Evolutionary conservation across 1,284 basidiomycete species (phyloP).

Genomic region (Clitocybe nebularis): DNA sequence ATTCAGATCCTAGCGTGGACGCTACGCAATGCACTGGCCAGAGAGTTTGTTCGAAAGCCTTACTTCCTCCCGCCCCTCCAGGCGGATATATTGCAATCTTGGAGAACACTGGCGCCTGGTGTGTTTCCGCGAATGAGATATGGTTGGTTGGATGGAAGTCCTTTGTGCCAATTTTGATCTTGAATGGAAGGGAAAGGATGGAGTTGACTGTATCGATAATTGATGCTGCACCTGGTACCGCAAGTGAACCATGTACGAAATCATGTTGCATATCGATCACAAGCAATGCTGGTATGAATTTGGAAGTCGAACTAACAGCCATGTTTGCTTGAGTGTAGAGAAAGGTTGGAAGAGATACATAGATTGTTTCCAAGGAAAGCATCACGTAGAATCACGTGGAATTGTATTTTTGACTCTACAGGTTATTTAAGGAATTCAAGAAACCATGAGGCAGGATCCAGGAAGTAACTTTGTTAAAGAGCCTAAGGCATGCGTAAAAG

Average conservation of each 20-base stretch:
- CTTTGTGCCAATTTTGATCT: slow-evolving; percentile 38
- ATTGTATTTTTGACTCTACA: too few species aligned
- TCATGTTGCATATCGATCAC: slow-evolving; percentile 44
- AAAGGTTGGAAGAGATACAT: too few species aligned
- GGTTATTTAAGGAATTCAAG: too few species aligned
- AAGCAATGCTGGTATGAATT: slow-evolving; percentile 31
- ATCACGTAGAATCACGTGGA: too few species aligned
- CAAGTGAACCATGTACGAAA: slow-evolving; percentile 44
- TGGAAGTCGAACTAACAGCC: too few species aligned
- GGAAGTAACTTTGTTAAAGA: too few species aligned
- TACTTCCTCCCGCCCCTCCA: slow-evolving; percentile 21
- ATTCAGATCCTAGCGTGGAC: slow-evolving; percentile 36
- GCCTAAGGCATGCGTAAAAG: slow-evolving; percentile 7
- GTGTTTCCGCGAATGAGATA: slow-evolving; percentile 46
- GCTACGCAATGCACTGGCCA: slow-evolving; percentile 54
- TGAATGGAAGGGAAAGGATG: slow-evolving; percentile 39
- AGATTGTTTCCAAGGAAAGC: too few species aligned
- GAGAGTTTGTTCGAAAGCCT: slow-evolving; percentile 38
- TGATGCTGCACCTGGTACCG: slow-evolving; percentile 38
- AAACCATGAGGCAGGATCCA: too few species aligned
- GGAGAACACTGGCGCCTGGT: slow-evolving; percentile 31
- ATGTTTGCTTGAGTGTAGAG: too few species aligned
- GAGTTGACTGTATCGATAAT: slow-evolving; percentile 39
- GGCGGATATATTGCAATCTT: slow-evolving; percentile 38
- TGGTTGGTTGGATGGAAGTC: slow-evolving; percentile 48